Evolutionary conservation across 345 rosid species (phyloP).

Genomic region (Streptanthus diversifolius): DNA sequence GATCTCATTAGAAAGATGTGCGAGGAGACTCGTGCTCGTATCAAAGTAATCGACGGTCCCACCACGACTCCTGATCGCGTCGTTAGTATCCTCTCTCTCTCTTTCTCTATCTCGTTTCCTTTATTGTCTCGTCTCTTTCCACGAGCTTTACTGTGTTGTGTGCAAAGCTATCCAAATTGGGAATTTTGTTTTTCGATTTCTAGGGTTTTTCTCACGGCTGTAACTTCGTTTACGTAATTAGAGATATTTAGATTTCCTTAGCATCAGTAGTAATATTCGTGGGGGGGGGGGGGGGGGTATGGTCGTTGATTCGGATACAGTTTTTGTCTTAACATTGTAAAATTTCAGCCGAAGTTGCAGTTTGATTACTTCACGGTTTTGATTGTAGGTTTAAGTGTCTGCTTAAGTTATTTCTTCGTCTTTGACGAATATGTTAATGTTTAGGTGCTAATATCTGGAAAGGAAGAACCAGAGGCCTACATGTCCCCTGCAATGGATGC

Average conservation of each 20-base stretch:
- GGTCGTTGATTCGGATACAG: background rate
- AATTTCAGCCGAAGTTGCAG: background rate
- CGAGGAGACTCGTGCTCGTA: constrained; percentile 80
- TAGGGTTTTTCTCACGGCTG: background rate
- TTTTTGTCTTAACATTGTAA: background rate
- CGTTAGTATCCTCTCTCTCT: constrained; percentile 39
- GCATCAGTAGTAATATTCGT: background rate
- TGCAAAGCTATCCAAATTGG: background rate
- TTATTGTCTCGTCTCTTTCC: background rate
- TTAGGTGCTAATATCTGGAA: constrained; percentile 58
- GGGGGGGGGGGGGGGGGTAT: background rate
- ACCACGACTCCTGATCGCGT: constrained; percentile 57
- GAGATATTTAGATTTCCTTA: constrained; percentile 1
- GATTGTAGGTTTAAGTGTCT: background rate
- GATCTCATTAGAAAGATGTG: constrained; percentile 89
- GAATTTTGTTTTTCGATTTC: background rate
- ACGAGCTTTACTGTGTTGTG: background rate
- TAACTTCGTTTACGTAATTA: background rate
- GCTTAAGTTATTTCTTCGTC: background rate
- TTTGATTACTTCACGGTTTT: background rate
- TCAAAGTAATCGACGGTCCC: constrained; percentile 78
- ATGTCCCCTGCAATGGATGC: constrained; percentile 65
- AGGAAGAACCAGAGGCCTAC: constrained; percentile 53
- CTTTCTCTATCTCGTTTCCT: background rate
- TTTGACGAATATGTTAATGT: background rate